These are phyloP conservation scores for Orbilia javanica DNA, from an alignment of 2,329 filamentous ascomycete genomes.

Conservation along the genomic window DNA sequence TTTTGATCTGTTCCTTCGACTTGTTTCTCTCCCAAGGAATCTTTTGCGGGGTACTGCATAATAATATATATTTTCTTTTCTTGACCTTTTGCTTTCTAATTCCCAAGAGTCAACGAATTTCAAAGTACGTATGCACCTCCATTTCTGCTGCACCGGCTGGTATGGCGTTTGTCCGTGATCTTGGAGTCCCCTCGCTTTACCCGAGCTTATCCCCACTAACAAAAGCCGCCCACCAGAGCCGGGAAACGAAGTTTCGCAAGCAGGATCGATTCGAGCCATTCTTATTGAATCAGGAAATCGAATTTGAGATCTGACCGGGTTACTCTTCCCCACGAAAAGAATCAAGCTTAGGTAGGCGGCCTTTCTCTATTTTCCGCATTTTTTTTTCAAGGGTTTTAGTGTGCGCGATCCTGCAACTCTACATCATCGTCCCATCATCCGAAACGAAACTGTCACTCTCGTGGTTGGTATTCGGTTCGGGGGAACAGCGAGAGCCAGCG, in stretches of 20 bases:
- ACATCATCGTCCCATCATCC: conserved; percentile 59
- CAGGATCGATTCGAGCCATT: conserved; percentile 18
- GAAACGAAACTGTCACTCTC: conserved; percentile 57
- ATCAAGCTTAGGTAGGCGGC: conserved; percentile 36
- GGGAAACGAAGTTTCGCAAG: conserved; percentile 27
- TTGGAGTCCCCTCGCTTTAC: conserved; percentile 42
- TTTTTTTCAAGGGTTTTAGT: conserved; percentile 19
- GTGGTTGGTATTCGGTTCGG: conserved; percentile 58
- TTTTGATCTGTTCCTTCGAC: conserved; percentile 20
- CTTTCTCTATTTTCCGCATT: conserved; percentile 40
- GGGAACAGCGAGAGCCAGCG: conserved; percentile 56
- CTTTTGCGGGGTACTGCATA: conserved; percentile 44
- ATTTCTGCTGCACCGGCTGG: neutral
- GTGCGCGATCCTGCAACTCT: conserved; percentile 51
- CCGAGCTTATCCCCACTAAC: conserved; percentile 51
- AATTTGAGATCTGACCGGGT: conserved; percentile 41
- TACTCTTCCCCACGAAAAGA: conserved; percentile 36
- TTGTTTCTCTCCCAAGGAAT: conserved; percentile 5
- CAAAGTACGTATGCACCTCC: neutral
- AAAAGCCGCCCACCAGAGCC: conserved; percentile 35
- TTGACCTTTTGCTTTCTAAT: conserved; percentile 4
- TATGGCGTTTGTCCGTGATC: conserved; percentile 28
- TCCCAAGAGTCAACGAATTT: conserved; percentile 10
- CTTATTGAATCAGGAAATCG: conserved; percentile 30
- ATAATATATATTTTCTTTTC: neutral